Base-by-base conservation (phyloP, 192 early-diverging fungal species). In the Gaertneriomyces sp. region DNA sequence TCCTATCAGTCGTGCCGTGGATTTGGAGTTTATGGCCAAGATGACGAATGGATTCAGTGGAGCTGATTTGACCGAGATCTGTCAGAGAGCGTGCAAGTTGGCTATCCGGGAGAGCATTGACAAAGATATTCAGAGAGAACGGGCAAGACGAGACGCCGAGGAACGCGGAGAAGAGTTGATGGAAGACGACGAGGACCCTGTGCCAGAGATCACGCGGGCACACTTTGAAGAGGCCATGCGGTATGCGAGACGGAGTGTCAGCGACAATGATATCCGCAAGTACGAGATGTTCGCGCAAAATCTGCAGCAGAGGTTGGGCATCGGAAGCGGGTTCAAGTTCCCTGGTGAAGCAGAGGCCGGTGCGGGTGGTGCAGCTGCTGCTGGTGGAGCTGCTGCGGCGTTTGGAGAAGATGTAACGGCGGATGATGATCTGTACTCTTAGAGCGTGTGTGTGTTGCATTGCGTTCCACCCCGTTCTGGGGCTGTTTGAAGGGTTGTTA, bases 211-310 rank as follows among this genome's bases (percentile, higher is more conserved):
- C 71, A 96, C 96, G 41, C 75, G 82, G 41, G 89, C 83, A n/a
- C 95, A 98, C 81, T 98, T 98, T 81, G 96, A 98, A 72, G 95
- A 97, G 80, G 96, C 96, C 53, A 98, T 98, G 96, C 86, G 85
- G 81, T 96, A 82, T 80, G 96, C 96, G 33, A 90, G 96, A 58
- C 89, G 96, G 60, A 93, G 91, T 10, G 96, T 98, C 7, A 89
- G 87, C 58, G 94, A 97, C 73, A 92, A 88, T 67, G 96, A 98
- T 67, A 95, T 98, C 64, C 94, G 94, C 73, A 93, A 90, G 79
- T 98, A 98, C 79, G 95, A 98, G 83, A 95, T 96, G 92, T 98
- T 98, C 88, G 90, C 96, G 14, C 94, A 95, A 73, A 98, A 95
- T 77, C 79, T 98, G 74, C 95, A 97, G 77, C 93, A 94, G 78